Percentiles rank a stretch among this genome's conserved stretches.
phyloP scores from a whole-genome alignment of 495 filamentous ascomycete genomes.

The Sphaerosporella brunnea region DNA sequence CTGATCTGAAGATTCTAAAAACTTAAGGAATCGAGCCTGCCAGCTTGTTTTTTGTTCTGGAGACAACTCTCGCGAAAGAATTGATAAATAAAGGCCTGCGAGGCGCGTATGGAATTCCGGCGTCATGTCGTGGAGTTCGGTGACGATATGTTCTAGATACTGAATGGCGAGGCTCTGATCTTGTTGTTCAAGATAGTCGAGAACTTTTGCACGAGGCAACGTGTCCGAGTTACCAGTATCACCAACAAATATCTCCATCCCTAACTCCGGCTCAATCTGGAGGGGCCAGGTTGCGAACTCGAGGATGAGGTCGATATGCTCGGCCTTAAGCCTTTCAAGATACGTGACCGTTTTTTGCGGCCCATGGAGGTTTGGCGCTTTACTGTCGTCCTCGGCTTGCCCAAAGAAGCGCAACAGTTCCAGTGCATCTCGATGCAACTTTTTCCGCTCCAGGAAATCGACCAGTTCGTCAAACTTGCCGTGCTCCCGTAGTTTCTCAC shows the following conservation, averaged over 20 bases:
- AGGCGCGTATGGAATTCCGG: slow-evolving; percentile 76
- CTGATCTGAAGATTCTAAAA: slow-evolving; percentile 56
- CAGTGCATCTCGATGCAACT: slow-evolving; percentile 72
- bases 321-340: slow-evolving; percentile 68
- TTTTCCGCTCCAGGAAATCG: slow-evolving; percentile 92
- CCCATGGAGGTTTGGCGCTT: slow-evolving; percentile 54
- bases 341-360: slow-evolving; percentile 76
- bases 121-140: slow-evolving; percentile 65
- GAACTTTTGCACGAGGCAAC: slow-evolving; percentile 54
- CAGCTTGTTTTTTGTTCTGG: neutral
- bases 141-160: slow-evolving; percentile 85
- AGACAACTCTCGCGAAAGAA: slow-evolving; percentile 27
- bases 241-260: slow-evolving; percentile 86
- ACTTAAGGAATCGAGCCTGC: slow-evolving; percentile 40
- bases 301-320: slow-evolving; percentile 76
- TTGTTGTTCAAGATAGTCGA: slow-evolving; percentile 52
- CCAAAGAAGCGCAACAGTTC: slow-evolving; percentile 72
- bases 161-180: slow-evolving; percentile 51
- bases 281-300: slow-evolving; percentile 86
- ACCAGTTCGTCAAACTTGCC: slow-evolving; percentile 85
- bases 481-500: slow-evolving; percentile 73
- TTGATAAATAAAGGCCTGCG: slow-evolving; percentile 49
- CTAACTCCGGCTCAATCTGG: slow-evolving; percentile 48
- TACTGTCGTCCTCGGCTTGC: slow-evolving; percentile 44
- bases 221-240: slow-evolving; percentile 93